These are phyloP conservation scores for Rhizoctonia solani DNA, from an alignment of 1,284 basidiomycete species.

Conservation along the genomic window DNA sequence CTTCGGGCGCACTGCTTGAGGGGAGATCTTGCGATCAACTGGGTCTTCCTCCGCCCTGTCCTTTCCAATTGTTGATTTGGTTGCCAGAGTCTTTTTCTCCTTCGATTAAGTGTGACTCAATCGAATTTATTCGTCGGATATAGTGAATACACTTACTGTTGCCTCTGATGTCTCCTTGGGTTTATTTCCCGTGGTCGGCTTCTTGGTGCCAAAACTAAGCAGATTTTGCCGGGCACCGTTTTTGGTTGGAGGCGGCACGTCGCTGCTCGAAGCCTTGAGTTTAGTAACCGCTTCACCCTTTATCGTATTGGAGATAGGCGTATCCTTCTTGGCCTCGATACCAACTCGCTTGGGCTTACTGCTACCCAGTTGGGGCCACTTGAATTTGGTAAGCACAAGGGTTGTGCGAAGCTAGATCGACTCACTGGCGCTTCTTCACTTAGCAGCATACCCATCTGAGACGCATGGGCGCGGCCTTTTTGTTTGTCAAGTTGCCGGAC, in stretches of 20 bases:
- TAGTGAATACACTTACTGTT: slow-evolving; percentile 44
- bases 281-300: background rate
- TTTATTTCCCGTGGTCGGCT: slow-evolving; percentile 39
- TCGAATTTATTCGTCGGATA: slow-evolving; percentile 44
- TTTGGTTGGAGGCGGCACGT: background rate
- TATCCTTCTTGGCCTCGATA: background rate
- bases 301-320: background rate
- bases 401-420: background rate
- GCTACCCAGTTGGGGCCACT: slow-evolving; percentile 1
- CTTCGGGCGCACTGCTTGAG: background rate
- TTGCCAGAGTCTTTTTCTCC: background rate
- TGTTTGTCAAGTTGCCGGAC: slow-evolving; percentile 23
- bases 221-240: slow-evolving; percentile 3
- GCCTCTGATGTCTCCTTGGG: slow-evolving; percentile 44
- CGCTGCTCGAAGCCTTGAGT: background rate
- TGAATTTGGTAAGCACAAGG: background rate
- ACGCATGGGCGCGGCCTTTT: slow-evolving; percentile 19
- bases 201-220: slow-evolving; percentile 33
- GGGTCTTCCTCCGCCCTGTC: slow-evolving; percentile 43
- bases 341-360: background rate
- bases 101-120: background rate
- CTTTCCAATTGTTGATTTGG: slow-evolving; percentile 61
- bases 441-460: slow-evolving; percentile 20
- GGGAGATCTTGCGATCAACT: slow-evolving; percentile 24
- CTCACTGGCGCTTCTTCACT: slow-evolving; percentile 25